These are phyloP conservation scores for Saussurea involucrata DNA, from an alignment of 129 eudicot genomes.

Conservation along the genomic window DNA sequence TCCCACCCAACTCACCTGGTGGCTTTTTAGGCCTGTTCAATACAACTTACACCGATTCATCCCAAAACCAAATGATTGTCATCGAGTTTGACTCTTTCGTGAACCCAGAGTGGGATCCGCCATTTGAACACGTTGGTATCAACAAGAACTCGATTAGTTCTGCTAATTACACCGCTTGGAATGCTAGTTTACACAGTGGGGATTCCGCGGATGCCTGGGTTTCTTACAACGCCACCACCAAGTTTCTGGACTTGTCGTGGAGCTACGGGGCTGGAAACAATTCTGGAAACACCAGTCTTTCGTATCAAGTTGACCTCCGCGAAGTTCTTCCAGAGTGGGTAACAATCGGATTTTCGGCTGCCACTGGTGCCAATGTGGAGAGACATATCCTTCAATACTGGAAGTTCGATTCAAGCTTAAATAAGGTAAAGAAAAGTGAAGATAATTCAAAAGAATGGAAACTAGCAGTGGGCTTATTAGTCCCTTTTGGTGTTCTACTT, in stretches of 20 bases:
- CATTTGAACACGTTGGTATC: constrained; percentile 44
- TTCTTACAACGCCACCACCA: constrained; percentile 33
- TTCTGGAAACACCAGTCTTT: constrained; percentile 24
- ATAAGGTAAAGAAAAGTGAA: not conserved
- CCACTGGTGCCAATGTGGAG: constrained; percentile 35
- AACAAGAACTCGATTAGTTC: constrained; percentile 38
- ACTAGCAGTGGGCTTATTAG: constrained; percentile 22
- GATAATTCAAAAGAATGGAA: constrained; percentile 16
- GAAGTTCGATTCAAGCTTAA: constrained; percentile 38
- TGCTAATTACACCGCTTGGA: constrained; percentile 26
- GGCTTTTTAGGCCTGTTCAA: constrained; percentile 55
- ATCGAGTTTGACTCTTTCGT: constrained; percentile 50
- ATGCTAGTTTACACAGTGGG: constrained; percentile 45
- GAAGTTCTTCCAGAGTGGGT: constrained; percentile 37
- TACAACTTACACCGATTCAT: constrained; percentile 23
- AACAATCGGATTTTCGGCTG: constrained; percentile 47
- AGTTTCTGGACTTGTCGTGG: constrained; percentile 31
- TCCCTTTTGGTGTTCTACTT: constrained; percentile 16
- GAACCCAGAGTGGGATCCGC: constrained; percentile 42
- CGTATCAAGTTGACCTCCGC: constrained; percentile 32
- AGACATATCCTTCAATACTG: constrained; percentile 32
- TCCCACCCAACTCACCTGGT: constrained; percentile 50
- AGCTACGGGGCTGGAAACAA: constrained; percentile 27
- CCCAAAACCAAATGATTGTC: constrained; percentile 32
- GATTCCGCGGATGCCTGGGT: constrained; percentile 40